Conservation (phyloP, 441 rosid species). For the Pelargonium citronellum region DNA sequence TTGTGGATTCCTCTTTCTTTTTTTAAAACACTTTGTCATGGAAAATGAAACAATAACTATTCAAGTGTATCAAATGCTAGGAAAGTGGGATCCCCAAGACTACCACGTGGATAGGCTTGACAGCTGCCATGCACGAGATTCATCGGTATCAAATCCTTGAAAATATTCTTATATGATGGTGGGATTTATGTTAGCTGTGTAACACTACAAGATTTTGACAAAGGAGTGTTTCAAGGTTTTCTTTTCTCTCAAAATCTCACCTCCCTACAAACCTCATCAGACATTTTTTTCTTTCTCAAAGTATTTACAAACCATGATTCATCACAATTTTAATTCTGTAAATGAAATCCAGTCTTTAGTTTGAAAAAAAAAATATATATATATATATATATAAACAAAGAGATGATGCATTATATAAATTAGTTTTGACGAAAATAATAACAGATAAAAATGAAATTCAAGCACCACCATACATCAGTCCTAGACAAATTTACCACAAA, state of each 20-base stretch:
- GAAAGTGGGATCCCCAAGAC: conserved; percentile 5
- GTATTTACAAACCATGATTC: background rate
- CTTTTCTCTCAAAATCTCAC: conserved; percentile 3
- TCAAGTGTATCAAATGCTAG: background rate
- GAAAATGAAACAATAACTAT: background rate
- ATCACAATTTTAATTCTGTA: too few species aligned
- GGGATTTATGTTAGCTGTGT: background rate
- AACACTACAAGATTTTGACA: background rate
- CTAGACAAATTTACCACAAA: background rate
- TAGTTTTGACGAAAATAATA: background rate
- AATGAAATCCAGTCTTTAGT: too few species aligned
- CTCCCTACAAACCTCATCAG: background rate
- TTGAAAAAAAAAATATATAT: too few species aligned
- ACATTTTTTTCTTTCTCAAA: background rate
- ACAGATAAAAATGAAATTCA: background rate
- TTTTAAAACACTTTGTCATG: conserved; percentile 4
- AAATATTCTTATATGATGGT: background rate
- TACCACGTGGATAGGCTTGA: background rate
- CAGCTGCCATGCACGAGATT: background rate
- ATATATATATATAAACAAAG: background rate
- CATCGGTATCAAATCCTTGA: too few species aligned
- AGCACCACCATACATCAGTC: background rate
- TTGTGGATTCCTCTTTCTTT: background rate
- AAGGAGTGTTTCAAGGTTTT: background rate
- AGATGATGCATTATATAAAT: background rate